Evolutionary conservation across 2,329 filamentous ascomycete genomes (phyloP).

Genomic region (Diaporthe sp.): DNA sequence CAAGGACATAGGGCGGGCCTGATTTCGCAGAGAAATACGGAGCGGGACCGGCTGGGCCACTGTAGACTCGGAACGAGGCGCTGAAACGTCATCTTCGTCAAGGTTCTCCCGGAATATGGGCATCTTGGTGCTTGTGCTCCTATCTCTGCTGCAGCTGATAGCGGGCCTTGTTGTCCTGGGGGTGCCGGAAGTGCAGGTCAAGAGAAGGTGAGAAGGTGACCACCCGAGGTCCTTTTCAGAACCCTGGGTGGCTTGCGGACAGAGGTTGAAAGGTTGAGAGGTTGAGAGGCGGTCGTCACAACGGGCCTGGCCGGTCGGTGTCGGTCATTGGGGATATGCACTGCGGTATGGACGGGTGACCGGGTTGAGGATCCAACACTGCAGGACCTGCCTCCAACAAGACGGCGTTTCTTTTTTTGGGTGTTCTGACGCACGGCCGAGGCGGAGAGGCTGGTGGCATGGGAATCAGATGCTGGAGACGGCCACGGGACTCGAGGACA

Average conservation of each 20-base stretch:
- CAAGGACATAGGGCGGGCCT: conserved; percentile 37
- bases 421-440: neutral
- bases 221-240: conserved; percentile 39
- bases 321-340: conserved; percentile 27
- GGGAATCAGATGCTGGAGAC: conserved; percentile 13
- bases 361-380: conserved; percentile 27
- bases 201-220: neutral
- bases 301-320: conserved; percentile 25
- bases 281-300: conserved; percentile 22
- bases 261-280: conserved; percentile 1
- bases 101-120: conserved; percentile 38
- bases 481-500: neutral
- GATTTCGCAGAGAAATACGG: neutral
- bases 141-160: neutral
- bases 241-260: conserved; percentile 35
- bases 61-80: conserved; percentile 24
- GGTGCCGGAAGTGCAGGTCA: neutral
- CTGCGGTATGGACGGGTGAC: conserved; percentile 4
- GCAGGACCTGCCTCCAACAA: conserved; percentile 5
- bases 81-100: conserved; percentile 33
- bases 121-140: conserved; percentile 35
- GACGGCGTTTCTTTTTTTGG: conserved; percentile 9
- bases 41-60: conserved; percentile 21
- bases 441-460: conserved; percentile 19
- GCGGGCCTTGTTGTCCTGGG: neutral